phyloP scores from a whole-genome alignment of 192 early-diverging fungal species.

The Piromyces finnis region DNA sequence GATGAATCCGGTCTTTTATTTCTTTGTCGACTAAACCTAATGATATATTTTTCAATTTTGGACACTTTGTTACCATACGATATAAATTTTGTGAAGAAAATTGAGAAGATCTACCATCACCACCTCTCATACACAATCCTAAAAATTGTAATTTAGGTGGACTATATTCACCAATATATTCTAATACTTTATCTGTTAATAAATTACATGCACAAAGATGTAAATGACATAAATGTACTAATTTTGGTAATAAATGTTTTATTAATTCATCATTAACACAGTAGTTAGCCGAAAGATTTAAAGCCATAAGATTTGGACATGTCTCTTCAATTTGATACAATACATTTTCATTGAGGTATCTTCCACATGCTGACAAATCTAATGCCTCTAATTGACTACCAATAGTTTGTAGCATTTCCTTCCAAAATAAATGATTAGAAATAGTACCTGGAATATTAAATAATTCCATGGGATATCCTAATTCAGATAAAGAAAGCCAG shows the following conservation, averaged over 20 bases:
- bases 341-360: background rate
- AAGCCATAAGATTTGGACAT: background rate
- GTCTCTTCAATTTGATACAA: background rate
- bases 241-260: background rate
- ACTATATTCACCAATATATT: background rate
- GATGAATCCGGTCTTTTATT: background rate
- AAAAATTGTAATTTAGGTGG: background rate
- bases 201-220: background rate
- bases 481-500: background rate
- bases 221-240: background rate
- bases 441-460: background rate
- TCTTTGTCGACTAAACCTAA: background rate
- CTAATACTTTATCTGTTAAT: background rate
- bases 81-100: background rate
- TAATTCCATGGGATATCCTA: background rate
- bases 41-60: background rate
- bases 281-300: background rate
- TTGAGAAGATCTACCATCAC: background rate
- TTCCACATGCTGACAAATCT: background rate
- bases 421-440: background rate
- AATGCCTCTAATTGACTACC: background rate
- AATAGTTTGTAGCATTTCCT: background rate
- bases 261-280: background rate
- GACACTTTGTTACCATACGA: background rate
- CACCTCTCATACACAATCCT: background rate